phyloP scores from a whole-genome alignment of 441 rosid genomes.

The Adansonia madagascariensis region DNA sequence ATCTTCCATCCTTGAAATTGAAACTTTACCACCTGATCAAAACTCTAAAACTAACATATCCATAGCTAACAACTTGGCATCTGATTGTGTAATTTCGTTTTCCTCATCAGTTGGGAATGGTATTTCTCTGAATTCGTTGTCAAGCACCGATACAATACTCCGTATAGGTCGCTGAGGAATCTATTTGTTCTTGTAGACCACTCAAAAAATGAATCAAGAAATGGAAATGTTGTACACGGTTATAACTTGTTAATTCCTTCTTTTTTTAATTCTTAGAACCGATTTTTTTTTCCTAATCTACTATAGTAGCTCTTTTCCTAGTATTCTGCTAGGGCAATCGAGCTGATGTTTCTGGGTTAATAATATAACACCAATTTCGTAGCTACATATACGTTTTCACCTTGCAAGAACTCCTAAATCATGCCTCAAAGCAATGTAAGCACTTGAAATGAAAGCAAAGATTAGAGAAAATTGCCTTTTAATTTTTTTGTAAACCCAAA shows the following conservation, averaged over 20 bases:
- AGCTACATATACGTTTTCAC: background rate
- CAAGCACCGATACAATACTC: slow-evolving; percentile 40
- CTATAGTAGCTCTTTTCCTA: background rate
- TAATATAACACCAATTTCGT: background rate
- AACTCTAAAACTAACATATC: background rate
- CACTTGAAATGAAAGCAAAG: background rate
- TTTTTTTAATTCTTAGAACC: background rate
- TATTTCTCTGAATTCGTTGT: slow-evolving; percentile 20
- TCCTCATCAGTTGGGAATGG: slow-evolving; percentile 24
- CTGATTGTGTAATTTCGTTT: slow-evolving; percentile 16
- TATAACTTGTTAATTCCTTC: background rate
- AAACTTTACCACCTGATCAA: background rate
- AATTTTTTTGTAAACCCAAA: background rate
- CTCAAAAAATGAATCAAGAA: background rate
- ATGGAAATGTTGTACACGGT: background rate
- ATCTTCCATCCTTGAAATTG: slow-evolving; percentile 17
- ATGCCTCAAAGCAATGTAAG: background rate
- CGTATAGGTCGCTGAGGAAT: slow-evolving; percentile 38
- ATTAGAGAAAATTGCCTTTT: background rate
- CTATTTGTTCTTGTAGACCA: background rate
- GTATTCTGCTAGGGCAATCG: background rate
- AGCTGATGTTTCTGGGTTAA: background rate
- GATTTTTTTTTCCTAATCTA: background rate
- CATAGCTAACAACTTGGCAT: slow-evolving; percentile 7
- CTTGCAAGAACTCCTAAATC: background rate